These are phyloP conservation scores for Fusarium buxicola DNA, from an alignment of 2,329 filamentous ascomycete species.

Conservation along the genomic window DNA sequence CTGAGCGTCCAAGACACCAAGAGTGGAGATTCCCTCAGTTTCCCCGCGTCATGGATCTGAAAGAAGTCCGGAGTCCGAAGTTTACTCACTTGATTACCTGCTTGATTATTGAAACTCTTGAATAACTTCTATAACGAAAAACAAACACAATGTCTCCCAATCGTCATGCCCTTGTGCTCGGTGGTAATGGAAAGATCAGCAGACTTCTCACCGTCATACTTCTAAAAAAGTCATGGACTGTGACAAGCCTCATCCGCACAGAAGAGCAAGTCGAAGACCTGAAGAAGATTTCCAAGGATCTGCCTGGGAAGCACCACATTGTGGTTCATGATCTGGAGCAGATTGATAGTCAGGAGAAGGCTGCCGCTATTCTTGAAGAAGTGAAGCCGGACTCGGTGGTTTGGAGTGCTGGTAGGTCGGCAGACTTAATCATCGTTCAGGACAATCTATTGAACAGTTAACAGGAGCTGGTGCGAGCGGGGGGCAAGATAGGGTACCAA, in stretches of 20 bases:
- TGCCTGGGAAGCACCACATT: constrained; percentile 70
- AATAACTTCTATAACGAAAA: background rate
- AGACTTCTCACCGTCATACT: constrained; percentile 77
- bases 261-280: constrained; percentile 72
- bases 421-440: background rate
- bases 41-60: too few species aligned
- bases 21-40: too few species aligned
- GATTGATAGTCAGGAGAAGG: constrained; percentile 68
- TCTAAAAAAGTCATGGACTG: constrained; percentile 74
- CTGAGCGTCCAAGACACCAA: too few species aligned
- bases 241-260: constrained; percentile 79
- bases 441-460: constrained; percentile 12
- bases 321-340: constrained; percentile 76
- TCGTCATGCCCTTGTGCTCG: constrained; percentile 72
- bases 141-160: constrained; percentile 28
- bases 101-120: constrained; percentile 9
- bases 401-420: constrained; percentile 64
- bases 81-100: background rate
- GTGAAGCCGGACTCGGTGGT: constrained; percentile 71
- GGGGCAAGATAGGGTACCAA: constrained; percentile 53
- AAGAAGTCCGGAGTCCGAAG: background rate
- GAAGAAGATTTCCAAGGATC: constrained; percentile 64
- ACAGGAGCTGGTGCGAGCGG: constrained; percentile 48
- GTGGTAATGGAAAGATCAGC: constrained; percentile 80
- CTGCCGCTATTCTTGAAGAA: constrained; percentile 63